A percentile compares a stretch with the other conserved stretches of the same genome.
Evolutionary conservation across 345 rosid genomes (phyloP).

Genomic region (Nasturtium officinale): DNA sequence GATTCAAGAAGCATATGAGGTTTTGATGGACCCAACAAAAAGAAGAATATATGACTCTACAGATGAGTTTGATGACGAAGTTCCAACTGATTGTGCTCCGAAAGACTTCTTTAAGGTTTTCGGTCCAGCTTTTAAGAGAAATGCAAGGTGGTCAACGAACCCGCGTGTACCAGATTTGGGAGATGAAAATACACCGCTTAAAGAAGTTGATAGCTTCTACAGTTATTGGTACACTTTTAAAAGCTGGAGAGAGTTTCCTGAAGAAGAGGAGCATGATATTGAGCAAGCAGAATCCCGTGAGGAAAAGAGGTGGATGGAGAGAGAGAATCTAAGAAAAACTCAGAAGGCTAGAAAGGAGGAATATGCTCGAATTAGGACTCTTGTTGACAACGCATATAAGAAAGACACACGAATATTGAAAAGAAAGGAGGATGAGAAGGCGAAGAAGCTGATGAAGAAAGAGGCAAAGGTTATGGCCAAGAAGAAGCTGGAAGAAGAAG

Average conservation of each 20-base stretch:
- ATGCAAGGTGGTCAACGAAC: slow-evolving; percentile 88
- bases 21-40: slow-evolving; percentile 76
- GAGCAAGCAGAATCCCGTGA: slow-evolving; percentile 97
- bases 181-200: slow-evolving; percentile 60
- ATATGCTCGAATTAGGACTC: slow-evolving; percentile 71
- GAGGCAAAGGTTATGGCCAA: slow-evolving; percentile 75
- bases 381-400: slow-evolving; percentile 87
- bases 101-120: slow-evolving; percentile 94
- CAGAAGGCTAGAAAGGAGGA: slow-evolving; percentile 95
- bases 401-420: slow-evolving; percentile 79
- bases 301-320: slow-evolving; percentile 98
- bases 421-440: slow-evolving; percentile 80
- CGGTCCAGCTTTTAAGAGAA: slow-evolving; percentile 94
- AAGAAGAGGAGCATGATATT: slow-evolving; percentile 85
- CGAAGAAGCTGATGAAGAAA: slow-evolving; percentile 82
- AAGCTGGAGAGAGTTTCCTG: slow-evolving; percentile 99
- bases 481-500: slow-evolving; percentile 86
- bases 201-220: slow-evolving; percentile 76
- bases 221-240: slow-evolving; percentile 81
- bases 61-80: slow-evolving; percentile 95
- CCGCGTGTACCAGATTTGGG: slow-evolving; percentile 76
- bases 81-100: slow-evolving; percentile 82
- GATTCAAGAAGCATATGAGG: slow-evolving; percentile 92
- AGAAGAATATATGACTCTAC: slow-evolving; percentile 92
- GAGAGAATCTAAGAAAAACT: slow-evolving; percentile 79